Conservation (phyloP, 1,284 basidiomycete species). For the Ceratobasidium sp. region DNA sequence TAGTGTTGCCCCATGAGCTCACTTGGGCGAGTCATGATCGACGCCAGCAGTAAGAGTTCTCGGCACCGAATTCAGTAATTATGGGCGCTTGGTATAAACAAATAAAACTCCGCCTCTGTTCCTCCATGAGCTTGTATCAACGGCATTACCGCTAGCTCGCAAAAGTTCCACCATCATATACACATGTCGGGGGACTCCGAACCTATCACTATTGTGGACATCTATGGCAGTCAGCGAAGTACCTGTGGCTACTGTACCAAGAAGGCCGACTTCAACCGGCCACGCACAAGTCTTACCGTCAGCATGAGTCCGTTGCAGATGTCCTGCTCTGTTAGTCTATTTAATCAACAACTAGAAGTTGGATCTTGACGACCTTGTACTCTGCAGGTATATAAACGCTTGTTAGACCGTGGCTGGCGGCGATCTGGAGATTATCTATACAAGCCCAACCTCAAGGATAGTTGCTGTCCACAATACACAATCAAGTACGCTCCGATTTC, state of each 20-base stretch:
- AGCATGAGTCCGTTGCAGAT: conserved; percentile 45
- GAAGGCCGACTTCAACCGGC: conserved; percentile 41
- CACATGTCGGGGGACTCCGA: conserved; percentile 15
- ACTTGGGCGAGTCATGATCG: conserved; percentile 16
- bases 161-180: too few relatives aligned
- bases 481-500: conserved; percentile 68
- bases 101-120: neutral
- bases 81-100: conserved; percentile 10
- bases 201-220: conserved; percentile 45
- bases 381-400: conserved; percentile 34
- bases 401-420: conserved; percentile 73
- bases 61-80: conserved; percentile 7
- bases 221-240: conserved; percentile 38
- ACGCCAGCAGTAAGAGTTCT: neutral
- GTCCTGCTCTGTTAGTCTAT: conserved; percentile 44
- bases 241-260: conserved; percentile 47
- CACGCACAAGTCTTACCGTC: conserved; percentile 42
- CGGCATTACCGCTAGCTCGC: too few relatives aligned
- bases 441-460: conserved; percentile 81
- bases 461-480: conserved; percentile 94
- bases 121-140: neutral
- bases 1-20: neutral
- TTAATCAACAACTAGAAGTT: neutral
- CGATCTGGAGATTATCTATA: conserved; percentile 84
- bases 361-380: neutral